Evolutionary conservation across 2,329 filamentous ascomycete genomes (phyloP), one percentile per base, ranked within the genome.

Genomic region (Rosellinia necatrix): DNA sequence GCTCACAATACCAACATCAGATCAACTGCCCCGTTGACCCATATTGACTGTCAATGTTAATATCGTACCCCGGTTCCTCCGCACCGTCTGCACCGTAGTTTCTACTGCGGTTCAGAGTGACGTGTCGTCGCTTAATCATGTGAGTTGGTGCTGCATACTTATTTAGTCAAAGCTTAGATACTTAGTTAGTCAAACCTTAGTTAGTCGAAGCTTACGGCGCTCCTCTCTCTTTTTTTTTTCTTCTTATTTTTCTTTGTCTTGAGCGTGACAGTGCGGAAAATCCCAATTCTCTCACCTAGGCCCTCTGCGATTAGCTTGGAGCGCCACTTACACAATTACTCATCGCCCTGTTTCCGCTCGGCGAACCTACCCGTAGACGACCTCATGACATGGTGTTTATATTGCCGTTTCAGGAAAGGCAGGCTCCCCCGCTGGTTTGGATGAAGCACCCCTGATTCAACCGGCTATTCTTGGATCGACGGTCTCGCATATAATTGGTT

Each of bases 401-500:
- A 30, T 49, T 43, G 38, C 49, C 29, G 49, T 27, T 51, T 43
- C 38, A 9, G 35, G 38, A n/a, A 27, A 10, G 8, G 25, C 41
- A 1, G 15, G 21, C 24, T 43, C 42, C 46, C 44, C 29, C 29
- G 51, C 56, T 13, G 22, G 47, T 55, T 58, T 42, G 43, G 38
- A 15, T 15, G 12, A 10, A 21, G 25, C n/a, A 44, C n/a, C 46
- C 53, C 46, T 40, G 53, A 44, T n/a, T 46, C 24, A 15, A 10
- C 9, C 17, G 12, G 32, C 29, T 58, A 40, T 52, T 53, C 44
- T 44, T 46, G 21, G 55, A 34, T 8, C 27, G 22, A 32, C 24
- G 21, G 17, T 40, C 32, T 13, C 9, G n/a, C 25, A 10, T 38
- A 22, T 49, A 30, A 59, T 59, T 59, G 48, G 56, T 34, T 12